Evolutionary conservation across 129 eudicot species (phyloP), one percentile per base, ranked within the genome.

Genomic region (Chrysanthemum lavandulifolium): DNA sequence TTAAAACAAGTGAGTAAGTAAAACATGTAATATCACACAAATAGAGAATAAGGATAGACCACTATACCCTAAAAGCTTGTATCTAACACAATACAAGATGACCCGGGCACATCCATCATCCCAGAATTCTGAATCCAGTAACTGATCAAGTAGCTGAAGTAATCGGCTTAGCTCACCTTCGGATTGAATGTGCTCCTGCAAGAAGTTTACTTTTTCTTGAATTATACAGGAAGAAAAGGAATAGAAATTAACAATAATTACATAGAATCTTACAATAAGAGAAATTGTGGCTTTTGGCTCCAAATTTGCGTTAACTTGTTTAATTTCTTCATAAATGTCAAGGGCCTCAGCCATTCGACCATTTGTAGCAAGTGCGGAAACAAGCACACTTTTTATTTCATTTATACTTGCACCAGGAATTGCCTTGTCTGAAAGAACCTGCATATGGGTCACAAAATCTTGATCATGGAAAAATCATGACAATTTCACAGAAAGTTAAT

Each of bases 331-430:
- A 60, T 86, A 94, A 23, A 94, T 18, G 3, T 79, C 23, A 13
- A 90, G 83, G 40, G 98, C 98, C 81, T 81, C 87, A 14, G 82
- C 72, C 67, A 94, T 69, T 79, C 82, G 82, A 57, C 93, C 97
- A 27, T 88, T 81, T 68, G 84, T 57, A 58, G 98, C 98, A 81
- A 94, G 88, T 51, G 96, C 92, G 4, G 86, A 83, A 63, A 86
- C 82, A 29, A 94, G 97, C 71, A 68, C 96, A 36, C 91, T 90
- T 85, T 79, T 87, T 11, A 90, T 76, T 84, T 90, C 97, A 82
- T 73, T 90, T 58, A 76, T 64, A 86, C 21, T 65, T 71, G 68
- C 74, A 4, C 8, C 67, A 36, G 84, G 88, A 69, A 90, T 56
- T 47, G 72, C 68, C 56, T 77, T 48, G 72, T 86, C 90, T 65